Evolutionary conservation across 441 rosid species (phyloP).

Genomic region (Croton laevigatus): DNA sequence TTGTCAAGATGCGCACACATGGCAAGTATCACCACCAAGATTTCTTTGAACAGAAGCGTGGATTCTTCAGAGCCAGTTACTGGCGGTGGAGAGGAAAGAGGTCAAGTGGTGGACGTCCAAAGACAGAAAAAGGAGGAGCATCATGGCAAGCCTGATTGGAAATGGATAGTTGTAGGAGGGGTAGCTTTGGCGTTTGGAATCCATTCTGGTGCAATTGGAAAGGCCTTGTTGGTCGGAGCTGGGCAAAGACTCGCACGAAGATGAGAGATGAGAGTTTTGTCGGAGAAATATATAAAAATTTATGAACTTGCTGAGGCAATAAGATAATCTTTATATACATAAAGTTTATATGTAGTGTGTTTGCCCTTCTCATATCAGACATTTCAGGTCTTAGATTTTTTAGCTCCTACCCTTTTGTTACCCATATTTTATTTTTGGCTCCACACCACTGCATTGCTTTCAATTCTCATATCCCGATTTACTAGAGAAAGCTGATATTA

Average conservation of each 20-base stretch:
- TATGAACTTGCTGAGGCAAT: conserved; percentile 4
- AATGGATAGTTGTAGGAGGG: conserved; percentile 83
- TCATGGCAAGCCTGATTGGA: conserved; percentile 67
- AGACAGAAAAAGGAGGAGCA: conserved; percentile 31
- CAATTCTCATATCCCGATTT: neutral
- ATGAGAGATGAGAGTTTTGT: conserved; percentile 47
- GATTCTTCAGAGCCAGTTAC: conserved; percentile 36
- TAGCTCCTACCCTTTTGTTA: neutral
- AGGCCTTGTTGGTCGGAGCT: conserved; percentile 74
- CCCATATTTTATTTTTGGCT: neutral
- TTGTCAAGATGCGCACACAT: conserved; percentile 65
- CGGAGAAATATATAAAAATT: neutral
- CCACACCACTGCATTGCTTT: neutral
- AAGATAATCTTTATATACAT: too few species aligned
- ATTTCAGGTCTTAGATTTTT: too few species aligned
- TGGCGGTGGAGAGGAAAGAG: conserved; percentile 47
- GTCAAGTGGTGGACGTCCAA: conserved; percentile 21
- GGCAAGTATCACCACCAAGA: conserved; percentile 68
- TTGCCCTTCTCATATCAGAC: neutral
- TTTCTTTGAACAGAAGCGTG: conserved; percentile 39
- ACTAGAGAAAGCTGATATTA: too few species aligned
- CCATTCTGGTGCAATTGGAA: conserved; percentile 67
- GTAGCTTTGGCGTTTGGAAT: conserved; percentile 79
- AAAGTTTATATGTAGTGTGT: conserved; percentile 2
- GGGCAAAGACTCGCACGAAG: conserved; percentile 76